A percentile compares a stretch with the other conserved stretches of the same genome.
Evolutionary conservation across 495 filamentous ascomycete species (phyloP).

Genomic region (Podospora tetraspora): DNA sequence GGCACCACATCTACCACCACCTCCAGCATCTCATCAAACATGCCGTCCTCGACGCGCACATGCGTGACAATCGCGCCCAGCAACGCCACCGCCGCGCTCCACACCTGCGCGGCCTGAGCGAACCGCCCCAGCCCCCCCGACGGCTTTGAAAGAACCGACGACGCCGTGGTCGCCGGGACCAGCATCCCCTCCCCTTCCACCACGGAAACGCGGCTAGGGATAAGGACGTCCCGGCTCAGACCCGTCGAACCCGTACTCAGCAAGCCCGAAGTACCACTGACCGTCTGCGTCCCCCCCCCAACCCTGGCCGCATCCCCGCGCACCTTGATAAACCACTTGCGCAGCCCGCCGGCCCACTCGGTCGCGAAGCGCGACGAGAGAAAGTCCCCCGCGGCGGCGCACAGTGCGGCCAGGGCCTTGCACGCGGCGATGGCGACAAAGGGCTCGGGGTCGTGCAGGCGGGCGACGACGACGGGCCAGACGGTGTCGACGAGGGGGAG

Average conservation of each 20-base stretch:
- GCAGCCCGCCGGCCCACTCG: slow-evolving; percentile 58
- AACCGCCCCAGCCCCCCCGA: slow-evolving; percentile 42
- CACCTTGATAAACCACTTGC: slow-evolving; percentile 33
- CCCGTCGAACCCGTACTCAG: not conserved
- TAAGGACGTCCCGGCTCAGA: not conserved
- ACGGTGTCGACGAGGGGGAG: slow-evolving; percentile 83
- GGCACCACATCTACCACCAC: slow-evolving; percentile 50
- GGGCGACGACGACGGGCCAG: slow-evolving; percentile 71
- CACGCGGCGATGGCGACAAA: slow-evolving; percentile 69
- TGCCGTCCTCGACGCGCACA: slow-evolving; percentile 55
- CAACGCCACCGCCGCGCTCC: slow-evolving; percentile 53
- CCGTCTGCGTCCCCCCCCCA: slow-evolving; percentile 31
- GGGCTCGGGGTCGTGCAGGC: slow-evolving; percentile 68
- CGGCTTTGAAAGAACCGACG: not conserved
- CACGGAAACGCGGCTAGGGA: not conserved
- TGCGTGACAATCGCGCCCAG: slow-evolving; percentile 49
- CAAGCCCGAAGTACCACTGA: not conserved
- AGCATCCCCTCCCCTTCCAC: not conserved
- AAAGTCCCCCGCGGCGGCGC: slow-evolving; percentile 70
- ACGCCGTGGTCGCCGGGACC: not conserved
- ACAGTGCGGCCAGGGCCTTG: slow-evolving; percentile 58
- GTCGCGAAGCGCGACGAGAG: slow-evolving; percentile 62
- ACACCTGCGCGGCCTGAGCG: slow-evolving; percentile 49
- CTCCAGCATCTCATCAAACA: slow-evolving; percentile 64
- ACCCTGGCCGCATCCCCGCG: slow-evolving; percentile 28